Evolutionary conservation across 179 eudicot genomes (phyloP).

Genomic region (Heliamphora ciliata): DNA sequence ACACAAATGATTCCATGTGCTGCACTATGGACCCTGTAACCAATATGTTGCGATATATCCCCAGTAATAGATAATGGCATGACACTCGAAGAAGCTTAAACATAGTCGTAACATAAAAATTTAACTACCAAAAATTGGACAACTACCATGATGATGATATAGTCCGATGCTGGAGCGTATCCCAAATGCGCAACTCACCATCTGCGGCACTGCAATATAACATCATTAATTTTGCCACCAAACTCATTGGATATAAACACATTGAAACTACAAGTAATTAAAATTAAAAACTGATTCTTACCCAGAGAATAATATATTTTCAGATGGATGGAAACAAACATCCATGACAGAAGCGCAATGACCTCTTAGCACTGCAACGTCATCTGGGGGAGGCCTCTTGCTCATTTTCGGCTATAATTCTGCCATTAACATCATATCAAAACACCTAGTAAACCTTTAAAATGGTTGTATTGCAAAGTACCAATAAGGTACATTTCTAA

Average conservation of each 20-base stretch:
- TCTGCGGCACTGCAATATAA: slow-evolving; percentile 59
- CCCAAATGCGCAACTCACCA: slow-evolving; percentile 87
- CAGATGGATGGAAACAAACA: slow-evolving; percentile 67
- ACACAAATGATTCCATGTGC: slow-evolving; percentile 67
- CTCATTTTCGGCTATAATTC: slow-evolving; percentile 39
- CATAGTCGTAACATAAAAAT: background rate
- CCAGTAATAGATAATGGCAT: slow-evolving; percentile 2
- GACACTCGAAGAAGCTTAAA: background rate
- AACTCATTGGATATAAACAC: background rate
- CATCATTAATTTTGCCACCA: slow-evolving; percentile 8
- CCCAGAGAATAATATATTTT: slow-evolving; percentile 67
- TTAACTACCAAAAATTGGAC: slow-evolving; percentile 2
- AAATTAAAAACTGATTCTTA: slow-evolving; percentile 21
- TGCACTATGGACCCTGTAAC: slow-evolving; percentile 69
- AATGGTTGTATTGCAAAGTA: too few relatives aligned
- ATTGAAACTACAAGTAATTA: background rate
- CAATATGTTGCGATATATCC: background rate
- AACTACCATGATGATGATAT: slow-evolving; percentile 65
- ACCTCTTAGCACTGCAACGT: slow-evolving; percentile 75
- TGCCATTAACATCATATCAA: slow-evolving; percentile 12
- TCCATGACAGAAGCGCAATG: slow-evolving; percentile 89
- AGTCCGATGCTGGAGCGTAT: slow-evolving; percentile 60
- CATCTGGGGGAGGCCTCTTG: slow-evolving; percentile 85
- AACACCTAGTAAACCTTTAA: background rate
- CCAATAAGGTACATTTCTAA: too few relatives aligned